Evolutionary conservation across 1,139 yeast species (phyloP), one percentile per base, ranked within the genome.

Genomic region (Neolecta irregularis): DNA sequence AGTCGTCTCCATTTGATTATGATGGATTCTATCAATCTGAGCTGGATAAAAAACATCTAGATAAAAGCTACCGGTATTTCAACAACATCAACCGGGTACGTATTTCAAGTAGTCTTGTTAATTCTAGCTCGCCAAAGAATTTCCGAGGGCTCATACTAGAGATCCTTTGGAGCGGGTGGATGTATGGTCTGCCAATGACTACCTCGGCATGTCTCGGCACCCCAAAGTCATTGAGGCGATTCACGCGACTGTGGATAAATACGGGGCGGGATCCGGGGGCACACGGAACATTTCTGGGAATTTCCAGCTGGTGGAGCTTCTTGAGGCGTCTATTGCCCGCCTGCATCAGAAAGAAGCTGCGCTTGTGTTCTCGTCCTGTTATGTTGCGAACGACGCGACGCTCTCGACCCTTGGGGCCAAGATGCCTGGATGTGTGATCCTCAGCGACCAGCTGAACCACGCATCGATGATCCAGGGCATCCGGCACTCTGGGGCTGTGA

Each of bases 251-350:
- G 67, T 88, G 56, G 80, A 77, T 51, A 74, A 72, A 62, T 88
- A 88, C 55, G 99, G 99, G 48, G 77, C 93, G 9, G 99, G 99
- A 49, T 93, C 98, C 11, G 99, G 99, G 51, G 99, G 99, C 48
- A 88, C 99, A 37, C 72, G 99, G 54, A 88, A 88, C 61, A 88
- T 88, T 54, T 98, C 99, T 1, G 99, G 99, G 40, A 98, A 91
- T 58, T 91, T 88, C 60, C 59, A 63, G 42, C 91, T 79, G 51
- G 93, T 96, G 17, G 72, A 88, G 53, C 68, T 66, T 47, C 69
- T 88, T 53, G 99, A 88, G 58, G 64, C 77, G 13, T 85, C 81
- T 48, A 55, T 83, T 37, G 96, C 98, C 11, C 74, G 81, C 30
- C 68, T 88, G 51, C 98, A 88, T 62, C 78, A 79, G 57, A 92